A percentile compares a stretch with the other conserved stretches of the same genome.
Conservation (phyloP, 169 alveolate genomes). For the Eimeria acervulina region DNA sequence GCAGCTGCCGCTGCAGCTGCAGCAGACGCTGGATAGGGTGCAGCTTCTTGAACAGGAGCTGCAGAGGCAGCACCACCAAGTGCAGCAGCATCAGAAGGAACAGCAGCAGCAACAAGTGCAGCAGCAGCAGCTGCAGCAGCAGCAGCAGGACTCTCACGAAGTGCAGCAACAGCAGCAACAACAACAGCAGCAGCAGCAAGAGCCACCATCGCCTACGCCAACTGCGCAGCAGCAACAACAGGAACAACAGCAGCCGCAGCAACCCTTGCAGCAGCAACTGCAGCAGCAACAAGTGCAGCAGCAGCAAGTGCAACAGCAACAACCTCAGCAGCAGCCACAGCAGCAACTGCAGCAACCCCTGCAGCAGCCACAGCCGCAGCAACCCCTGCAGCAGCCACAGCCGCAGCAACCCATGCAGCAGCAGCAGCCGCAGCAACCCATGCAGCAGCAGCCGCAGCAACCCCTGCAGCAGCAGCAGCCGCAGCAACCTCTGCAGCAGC, state of each 20-base stretch:
- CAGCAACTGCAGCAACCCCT: not conserved
- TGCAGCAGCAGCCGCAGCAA: not conserved
- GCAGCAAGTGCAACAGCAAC: not conserved
- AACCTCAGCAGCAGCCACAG: not conserved
- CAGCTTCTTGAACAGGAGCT: conserved; percentile 29
- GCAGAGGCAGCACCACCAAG: conserved; percentile 22
- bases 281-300: not conserved
- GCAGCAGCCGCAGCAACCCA: not conserved
- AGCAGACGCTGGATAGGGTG: conserved; percentile 29
- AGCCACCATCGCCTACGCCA: not conserved
- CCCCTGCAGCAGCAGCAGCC: not conserved
- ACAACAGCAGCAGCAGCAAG: not conserved
- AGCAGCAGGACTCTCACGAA: not conserved
- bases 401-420: not conserved
- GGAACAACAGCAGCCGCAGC: not conserved
- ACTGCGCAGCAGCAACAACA: not conserved
- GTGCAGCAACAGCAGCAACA: not conserved
- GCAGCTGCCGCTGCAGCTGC: conserved; percentile 65
- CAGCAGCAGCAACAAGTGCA: not conserved
- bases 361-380: not conserved
- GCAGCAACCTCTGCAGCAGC: conserved; percentile 1
- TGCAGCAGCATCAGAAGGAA: not conserved
- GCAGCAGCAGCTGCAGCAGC: conserved; percentile 1
- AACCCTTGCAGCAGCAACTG: not conserved
- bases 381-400: not conserved